A percentile compares a stretch with the other conserved stretches of the same genome.
Conservation (phyloP, 1,139 yeast species). For the Debaryomyces psychrophilus region DNA sequence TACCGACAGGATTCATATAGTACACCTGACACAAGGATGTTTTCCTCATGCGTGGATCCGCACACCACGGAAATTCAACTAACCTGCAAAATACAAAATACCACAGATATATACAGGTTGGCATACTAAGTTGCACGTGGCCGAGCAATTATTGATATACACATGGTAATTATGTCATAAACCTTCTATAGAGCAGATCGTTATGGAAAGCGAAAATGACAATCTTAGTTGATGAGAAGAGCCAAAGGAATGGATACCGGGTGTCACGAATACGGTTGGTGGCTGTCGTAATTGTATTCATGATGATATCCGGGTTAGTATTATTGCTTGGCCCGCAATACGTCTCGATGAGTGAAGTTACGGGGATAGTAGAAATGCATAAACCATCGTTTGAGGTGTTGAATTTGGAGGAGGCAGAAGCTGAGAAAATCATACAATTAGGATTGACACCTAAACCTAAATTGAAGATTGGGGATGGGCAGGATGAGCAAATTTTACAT, state of each 20-base stretch:
- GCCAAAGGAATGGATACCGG: background rate
- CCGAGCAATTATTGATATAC: background rate
- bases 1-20: too few species aligned
- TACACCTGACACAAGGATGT: too few species aligned
- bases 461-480: constrained; percentile 27
- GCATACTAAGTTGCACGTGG: background rate
- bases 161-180: background rate
- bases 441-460: constrained; percentile 41
- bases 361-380: background rate
- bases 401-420: background rate
- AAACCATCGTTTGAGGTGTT: background rate
- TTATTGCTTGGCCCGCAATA: background rate
- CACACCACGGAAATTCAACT: too few species aligned
- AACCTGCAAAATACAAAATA: too few species aligned
- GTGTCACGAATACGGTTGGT: background rate
- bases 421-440: constrained; percentile 15
- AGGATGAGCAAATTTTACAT: constrained; percentile 39
- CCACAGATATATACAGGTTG: too few species aligned
- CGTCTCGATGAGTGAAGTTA: background rate
- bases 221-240: background rate
- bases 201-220: background rate
- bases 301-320: background rate
- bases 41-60: too few species aligned
- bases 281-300: background rate
- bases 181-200: background rate